Evolutionary conservation across 495 filamentous ascomycete genomes (phyloP), one percentile per base, ranked within the genome.

Genomic region (Physcia stellaris): DNA sequence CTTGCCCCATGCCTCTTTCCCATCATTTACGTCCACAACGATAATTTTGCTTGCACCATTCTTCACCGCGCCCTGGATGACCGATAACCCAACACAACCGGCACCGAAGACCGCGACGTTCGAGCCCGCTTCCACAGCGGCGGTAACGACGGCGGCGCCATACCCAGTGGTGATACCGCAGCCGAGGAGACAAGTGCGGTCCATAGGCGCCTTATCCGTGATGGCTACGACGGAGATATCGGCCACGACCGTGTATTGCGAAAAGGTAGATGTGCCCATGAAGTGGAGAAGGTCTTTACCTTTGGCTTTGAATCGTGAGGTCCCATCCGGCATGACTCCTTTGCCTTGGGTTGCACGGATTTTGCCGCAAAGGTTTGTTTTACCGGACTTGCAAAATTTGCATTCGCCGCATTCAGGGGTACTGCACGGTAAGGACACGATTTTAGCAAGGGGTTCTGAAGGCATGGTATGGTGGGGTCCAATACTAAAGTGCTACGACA

Each of bases 301-400:
- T 55, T 86, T 87, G 64, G 82, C 86, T 54, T 71, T 81, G 76
- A 98, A 96, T 35, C 90, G 83, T 31, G 83, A 83, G 49, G 92
- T 95, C 38, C 90, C 92, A 57, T 98, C 90, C 28, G 90, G 90
- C 87, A 98, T 94, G 37, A 96, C 83, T 58, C 90, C 90, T 55
- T 70, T 77, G 48, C 90, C 90, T 64, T 98, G 90, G 10, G 90
- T 98, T 21, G 86, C 83, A 48, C 90, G 82, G 64, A 98, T 98
- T 72, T 95, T 96, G 58, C 92, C 90, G 66, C 90, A 98, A 36
- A 98, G 83, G 64, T 98, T 98, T 50, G 90, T 98, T 78, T 98
- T 98, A 67, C 86, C 86, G 37, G 88, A 95, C 59, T 79, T 83
- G 79, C 90, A 98, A 77, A 98, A 96, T 64, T 98, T 98, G 78